Base-by-base conservation (phyloP, 345 rosid genomes). In the Populus ilicifolia region DNA sequence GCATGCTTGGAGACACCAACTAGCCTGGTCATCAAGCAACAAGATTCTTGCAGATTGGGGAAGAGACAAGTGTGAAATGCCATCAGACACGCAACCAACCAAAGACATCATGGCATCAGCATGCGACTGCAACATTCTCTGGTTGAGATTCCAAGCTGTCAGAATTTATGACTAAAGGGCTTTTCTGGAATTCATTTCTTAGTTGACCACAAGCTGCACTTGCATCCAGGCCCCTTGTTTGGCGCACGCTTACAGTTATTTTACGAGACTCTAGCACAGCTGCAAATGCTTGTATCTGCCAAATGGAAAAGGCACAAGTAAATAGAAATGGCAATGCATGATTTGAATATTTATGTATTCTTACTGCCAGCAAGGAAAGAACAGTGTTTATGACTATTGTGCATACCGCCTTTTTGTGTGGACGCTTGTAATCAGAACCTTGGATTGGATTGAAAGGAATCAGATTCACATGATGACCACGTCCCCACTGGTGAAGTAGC, bases 191-290 rank as follows among this genome's bases (percentile, higher is more conserved):
- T 79, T 94, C 82, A 77, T 94, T 96, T 84, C 96, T 91, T 77
- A 96, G 92, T 84, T 96, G 98, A 80, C 99, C 99, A 81, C 99
- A 94, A 67, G 97, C 99, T 68, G 99, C 99, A 81, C 91, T 90
- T 1, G 99, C 98, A 72, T 94, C 98, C 80, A 92, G 88, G 73
- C 99, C 98, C 82, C 98, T 85, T 68, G 97, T 88, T 83, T 92
- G 93, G 13, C 98, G 96, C 65, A 89, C 73, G 62, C 96, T 90
- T 36, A 86, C 94, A 50, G 97, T 85, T 84, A 96, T 72, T 84
- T 92, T 94, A 69, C 83, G 91, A 23, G 97, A 88, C 82, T 90
- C 97, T 65, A 92, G 80, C 17, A 94, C 89, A 79, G 81, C 82
- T 25, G 90, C 86, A 85, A 96, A 96, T 66, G 92, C 95, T 81